Evolutionary conservation across 106 monocot genomes (phyloP).

Genomic region (Dendrobium huoshanense): DNA sequence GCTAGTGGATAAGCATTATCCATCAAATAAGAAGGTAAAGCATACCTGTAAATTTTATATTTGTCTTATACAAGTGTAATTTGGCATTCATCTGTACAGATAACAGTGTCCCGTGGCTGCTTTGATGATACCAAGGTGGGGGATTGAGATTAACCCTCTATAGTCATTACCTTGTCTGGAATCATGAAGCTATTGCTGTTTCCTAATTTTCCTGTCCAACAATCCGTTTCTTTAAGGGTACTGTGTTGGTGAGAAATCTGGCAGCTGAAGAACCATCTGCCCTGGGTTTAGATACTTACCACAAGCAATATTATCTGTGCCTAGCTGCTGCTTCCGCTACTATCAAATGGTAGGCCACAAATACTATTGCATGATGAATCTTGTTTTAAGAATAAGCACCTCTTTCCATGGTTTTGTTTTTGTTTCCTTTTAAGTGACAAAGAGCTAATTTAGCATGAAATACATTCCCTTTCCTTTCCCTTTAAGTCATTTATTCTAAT

Average conservation of each 20-base stretch:
- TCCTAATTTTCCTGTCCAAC: conserved; percentile 10
- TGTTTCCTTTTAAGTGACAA: not conserved
- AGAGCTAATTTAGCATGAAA: not conserved
- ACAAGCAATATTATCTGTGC: conserved; percentile 98
- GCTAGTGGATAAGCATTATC: conserved; percentile 72
- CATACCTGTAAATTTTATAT: not conserved
- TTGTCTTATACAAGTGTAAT: conserved; percentile 12
- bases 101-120: conserved; percentile 74
- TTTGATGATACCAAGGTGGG: conserved; percentile 96
- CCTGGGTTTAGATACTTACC: conserved; percentile 81
- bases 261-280: conserved; percentile 93
- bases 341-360: conserved; percentile 64
- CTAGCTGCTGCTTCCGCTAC: conserved; percentile 86
- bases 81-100: conserved; percentile 27
- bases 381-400: not conserved
- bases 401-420: not conserved
- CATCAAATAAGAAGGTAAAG: conserved; percentile 69
- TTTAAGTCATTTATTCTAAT: not conserved
- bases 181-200: not conserved
- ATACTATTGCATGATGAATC: not conserved
- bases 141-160: not conserved
- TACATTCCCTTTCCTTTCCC: not conserved
- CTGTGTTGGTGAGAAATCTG: conserved; percentile 63
- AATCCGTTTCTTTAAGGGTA: conserved; percentile 38
- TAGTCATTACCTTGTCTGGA: not conserved